Conservation (phyloP, 2,329 filamentous ascomycete genomes). For the Ophiostoma piceae region DNA sequence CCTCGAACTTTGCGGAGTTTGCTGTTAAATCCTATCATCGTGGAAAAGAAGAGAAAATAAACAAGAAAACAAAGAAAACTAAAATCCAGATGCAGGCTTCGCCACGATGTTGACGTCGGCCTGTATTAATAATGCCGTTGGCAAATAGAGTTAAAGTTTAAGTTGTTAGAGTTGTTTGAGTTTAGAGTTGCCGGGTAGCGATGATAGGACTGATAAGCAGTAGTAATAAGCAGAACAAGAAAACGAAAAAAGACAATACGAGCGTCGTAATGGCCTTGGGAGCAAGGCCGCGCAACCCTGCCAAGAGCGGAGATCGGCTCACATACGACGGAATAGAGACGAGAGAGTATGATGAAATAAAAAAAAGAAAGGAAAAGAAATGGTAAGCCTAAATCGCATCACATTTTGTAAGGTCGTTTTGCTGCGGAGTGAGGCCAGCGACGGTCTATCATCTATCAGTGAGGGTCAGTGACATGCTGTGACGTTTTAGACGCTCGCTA, state of each 20-base stretch:
- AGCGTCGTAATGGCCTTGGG: constrained; percentile 4
- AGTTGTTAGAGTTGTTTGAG: neutral
- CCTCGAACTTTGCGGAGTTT: neutral
- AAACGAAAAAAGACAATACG: neutral
- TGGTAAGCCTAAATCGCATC: neutral
- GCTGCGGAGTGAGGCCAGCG: too few relatives aligned
- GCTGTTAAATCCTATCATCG: neutral
- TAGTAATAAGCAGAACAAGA: neutral
- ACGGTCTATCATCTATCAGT: too few relatives aligned
- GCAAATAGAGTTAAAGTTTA: neutral
- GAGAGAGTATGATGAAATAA: neutral
- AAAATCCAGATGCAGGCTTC: constrained; percentile 1
- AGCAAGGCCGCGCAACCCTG: constrained; percentile 7
- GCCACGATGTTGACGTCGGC: constrained; percentile 7
- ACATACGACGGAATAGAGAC: neutral
- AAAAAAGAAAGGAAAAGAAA: neutral
- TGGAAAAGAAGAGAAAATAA: neutral
- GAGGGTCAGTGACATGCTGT: neutral
- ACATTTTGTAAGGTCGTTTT: neutral
- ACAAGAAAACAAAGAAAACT: neutral
- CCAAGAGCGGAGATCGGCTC: neutral
- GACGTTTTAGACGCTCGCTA: neutral
- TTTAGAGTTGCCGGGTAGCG: neutral
- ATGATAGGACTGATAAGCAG: neutral
- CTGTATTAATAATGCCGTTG: constrained; percentile 21